Conservation (phyloP, 2,329 filamentous ascomycete genomes). For the Hypoxylon sp. region DNA sequence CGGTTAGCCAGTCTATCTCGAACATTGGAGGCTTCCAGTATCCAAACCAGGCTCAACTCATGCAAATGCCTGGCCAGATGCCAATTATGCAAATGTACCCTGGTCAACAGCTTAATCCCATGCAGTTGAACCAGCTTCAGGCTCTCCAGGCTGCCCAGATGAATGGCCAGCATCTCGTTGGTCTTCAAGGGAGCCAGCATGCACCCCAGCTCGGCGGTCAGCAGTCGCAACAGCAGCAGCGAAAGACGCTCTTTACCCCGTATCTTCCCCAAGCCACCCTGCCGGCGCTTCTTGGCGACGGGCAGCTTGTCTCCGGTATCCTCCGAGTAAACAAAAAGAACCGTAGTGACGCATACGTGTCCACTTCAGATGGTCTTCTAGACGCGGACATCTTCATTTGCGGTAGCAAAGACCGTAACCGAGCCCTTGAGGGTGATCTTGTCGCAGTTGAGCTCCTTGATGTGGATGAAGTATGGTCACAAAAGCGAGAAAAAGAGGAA, state of each 20-base stretch:
- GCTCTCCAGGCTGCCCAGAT: conserved; percentile 91
- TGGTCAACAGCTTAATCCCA: conserved; percentile 87
- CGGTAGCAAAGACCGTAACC: conserved; percentile 98
- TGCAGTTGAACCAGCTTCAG: conserved; percentile 92
- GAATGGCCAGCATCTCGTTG: conserved; percentile 80
- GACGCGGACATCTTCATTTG: conserved; percentile 99
- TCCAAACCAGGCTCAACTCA: conserved; percentile 85
- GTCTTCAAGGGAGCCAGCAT: conserved; percentile 79
- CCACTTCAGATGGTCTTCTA: conserved; percentile 86
- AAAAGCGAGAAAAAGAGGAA: conserved; percentile 99
- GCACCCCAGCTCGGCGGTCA: conserved; percentile 75
- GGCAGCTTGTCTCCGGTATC: conserved; percentile 95
- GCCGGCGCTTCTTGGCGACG: conserved; percentile 89
- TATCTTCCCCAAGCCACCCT: conserved; percentile 96
- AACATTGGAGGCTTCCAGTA: conserved; percentile 91
- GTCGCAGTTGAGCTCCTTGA: conserved; percentile 97
- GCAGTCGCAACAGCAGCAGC: conserved; percentile 87
- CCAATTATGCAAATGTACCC: conserved; percentile 86
- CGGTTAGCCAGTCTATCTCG: conserved; percentile 87
- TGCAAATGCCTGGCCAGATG: conserved; percentile 89
- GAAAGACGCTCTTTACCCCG: conserved; percentile 98
- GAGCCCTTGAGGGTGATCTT: conserved; percentile 94
- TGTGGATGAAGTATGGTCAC: conserved; percentile 97
- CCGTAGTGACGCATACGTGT: conserved; percentile 97
- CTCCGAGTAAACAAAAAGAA: conserved; percentile 99